Conservation (phyloP, 2,329 filamentous ascomycete species). For the Apiospora hydei region DNA sequence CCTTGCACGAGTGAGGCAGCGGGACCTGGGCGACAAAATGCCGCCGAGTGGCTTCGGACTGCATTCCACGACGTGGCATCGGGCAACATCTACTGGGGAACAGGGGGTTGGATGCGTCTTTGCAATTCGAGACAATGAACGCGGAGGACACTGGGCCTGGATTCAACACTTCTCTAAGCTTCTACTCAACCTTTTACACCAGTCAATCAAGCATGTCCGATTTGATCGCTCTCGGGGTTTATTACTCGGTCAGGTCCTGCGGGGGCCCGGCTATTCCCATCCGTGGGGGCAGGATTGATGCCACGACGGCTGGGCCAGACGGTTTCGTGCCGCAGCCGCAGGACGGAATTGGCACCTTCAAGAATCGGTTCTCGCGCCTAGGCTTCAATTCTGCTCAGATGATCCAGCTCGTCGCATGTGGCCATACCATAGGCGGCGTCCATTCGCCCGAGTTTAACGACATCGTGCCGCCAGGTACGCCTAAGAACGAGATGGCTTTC, state of each 20-base stretch:
- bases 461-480: constrained; percentile 54
- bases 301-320: constrained; percentile 51
- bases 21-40: constrained; percentile 62
- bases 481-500: constrained; percentile 53
- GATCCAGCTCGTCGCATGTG: constrained; percentile 67
- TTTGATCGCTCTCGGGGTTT: constrained; percentile 64
- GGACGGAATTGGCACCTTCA: constrained; percentile 59
- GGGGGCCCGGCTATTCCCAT: constrained; percentile 63
- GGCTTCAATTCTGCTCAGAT: constrained; percentile 64
- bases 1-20: constrained; percentile 62
- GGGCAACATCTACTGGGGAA: constrained; percentile 53
- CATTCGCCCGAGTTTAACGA: constrained; percentile 61
- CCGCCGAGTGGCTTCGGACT: constrained; percentile 67
- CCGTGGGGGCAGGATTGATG: constrained; percentile 62
- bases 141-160: constrained; percentile 65
- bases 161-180: constrained; percentile 60
- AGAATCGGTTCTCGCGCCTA: constrained; percentile 63
- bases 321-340: constrained; percentile 65
- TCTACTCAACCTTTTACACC: constrained; percentile 61
- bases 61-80: constrained; percentile 70
- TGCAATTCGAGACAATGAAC: constrained; percentile 64
- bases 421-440: constrained; percentile 67
- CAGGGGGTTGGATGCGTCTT: constrained; percentile 66
- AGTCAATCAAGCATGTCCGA: constrained; percentile 61
- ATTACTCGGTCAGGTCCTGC: constrained; percentile 64